Base-by-base conservation (phyloP, 306 rosid species). In the Oxytropis ochrocephala region DNA sequence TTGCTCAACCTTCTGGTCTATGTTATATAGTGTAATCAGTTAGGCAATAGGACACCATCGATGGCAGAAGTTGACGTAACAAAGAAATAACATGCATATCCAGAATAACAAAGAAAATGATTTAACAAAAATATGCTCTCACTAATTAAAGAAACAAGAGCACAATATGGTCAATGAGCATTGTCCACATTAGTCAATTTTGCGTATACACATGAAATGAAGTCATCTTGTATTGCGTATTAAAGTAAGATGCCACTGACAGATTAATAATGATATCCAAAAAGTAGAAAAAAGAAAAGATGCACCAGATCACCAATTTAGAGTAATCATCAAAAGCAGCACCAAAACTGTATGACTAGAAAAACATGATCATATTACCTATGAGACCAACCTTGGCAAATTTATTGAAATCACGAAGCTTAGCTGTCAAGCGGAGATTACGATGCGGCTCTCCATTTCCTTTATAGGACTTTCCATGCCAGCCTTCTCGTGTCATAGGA, bases 401-500 rank as follows among this genome's bases (percentile, higher is more conserved):
- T 83, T 81, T 94, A 13, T 94, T 80, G 48, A 91, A 91, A 79
- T 94, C 97, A 43, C 97, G 96, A 49, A 94, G 92, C 81, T 87
- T 88, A 78, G 96, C 75, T 70, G 99, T 91, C 85, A 94, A 83
- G 36, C 95, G 92, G 61, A 94, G 89, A 84, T 83, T 74, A 62
- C 90, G 89, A 50, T 71, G 73, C 38, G 85, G 77, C 75, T 94
- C 99, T n/a, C 79, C 91, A 77, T 83, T 78, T 67, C 95, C 97
- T 86, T 62, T 91, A 72, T n/a, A 52, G 67, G 63, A 70, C 81
- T 80, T 94, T 74, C 96, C 96, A 24, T 89, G 88, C 82, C 89
- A 89, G 79, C 42, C 57, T 62, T 94, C 99, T 78, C 86, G 84
- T 69, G 92, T 76, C 69, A 75, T 16, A 16, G 96, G 79, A 78